Base-by-base conservation (phyloP, 2,329 filamentous ascomycete genomes). In the Albophoma yamanashiensis region DNA sequence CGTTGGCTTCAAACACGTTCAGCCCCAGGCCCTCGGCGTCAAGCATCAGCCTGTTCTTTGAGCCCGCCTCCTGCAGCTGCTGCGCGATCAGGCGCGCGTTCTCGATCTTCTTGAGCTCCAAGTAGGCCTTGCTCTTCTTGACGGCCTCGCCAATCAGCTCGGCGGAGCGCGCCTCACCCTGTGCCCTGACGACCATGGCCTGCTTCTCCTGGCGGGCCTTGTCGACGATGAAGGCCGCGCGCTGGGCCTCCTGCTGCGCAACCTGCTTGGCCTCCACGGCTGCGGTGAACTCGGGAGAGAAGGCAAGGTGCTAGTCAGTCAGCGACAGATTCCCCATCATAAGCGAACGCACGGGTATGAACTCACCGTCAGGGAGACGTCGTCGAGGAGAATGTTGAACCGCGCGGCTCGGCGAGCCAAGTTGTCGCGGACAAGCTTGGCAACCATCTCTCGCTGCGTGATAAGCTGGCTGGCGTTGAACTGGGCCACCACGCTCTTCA, bases 171-270 rank as follows among this genome's bases (percentile, higher is more conserved):
- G 94, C 94, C 80, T 99, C 94, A 91, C 94, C 94, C 86, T 97
- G 94, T 4, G 94, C 94, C 78, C 92, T 91, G 72, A 99, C 94
- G 60, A 99, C 92, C 80, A 92, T 97, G 69, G 94, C 94, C 79
- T 99, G 94, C 83, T 99, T 99, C 84, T 99, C 94, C 78, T 99
- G 94, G 67, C 94, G 88, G 59, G 94, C 94, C 81, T 97, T 97
- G 86, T 99, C 94, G 66, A 99, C 94, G 58, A 99, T 83, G 79
- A 99, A 99, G 62, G 94, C 94, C 40, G 94, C 94, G 65, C 94
- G 87, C 78, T 99, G 94, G 40, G 94, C 94, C 75, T 99, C 94
- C 80, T 99, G 94, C 75, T 89, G 86, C 58, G 86, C 86, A 60
- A 89, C 86, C 74, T 89, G 86, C 77, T 89, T 89, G 63, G 86